phyloP scores from a whole-genome alignment of 2,329 filamentous ascomycete species.

The Arthrinium puccinioides region DNA sequence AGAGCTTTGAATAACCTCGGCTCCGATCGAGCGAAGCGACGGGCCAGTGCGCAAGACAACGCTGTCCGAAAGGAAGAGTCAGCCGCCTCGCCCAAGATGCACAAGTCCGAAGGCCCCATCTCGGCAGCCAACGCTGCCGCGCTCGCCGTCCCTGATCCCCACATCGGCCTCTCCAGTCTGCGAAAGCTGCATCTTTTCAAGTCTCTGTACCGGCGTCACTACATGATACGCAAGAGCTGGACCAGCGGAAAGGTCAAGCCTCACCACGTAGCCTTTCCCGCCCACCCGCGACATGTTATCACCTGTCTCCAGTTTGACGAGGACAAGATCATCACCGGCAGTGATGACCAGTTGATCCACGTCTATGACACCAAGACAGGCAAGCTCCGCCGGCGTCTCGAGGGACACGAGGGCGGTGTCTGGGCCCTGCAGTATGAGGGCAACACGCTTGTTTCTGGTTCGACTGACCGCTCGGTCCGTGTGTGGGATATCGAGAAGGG shows the following conservation, averaged over 20 bases:
- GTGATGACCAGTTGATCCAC: slow-evolving; percentile 95
- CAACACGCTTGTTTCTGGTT: slow-evolving; percentile 90
- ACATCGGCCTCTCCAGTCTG: slow-evolving; percentile 70
- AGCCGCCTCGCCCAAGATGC: slow-evolving; percentile 35
- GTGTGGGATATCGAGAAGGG: slow-evolving; percentile 98
- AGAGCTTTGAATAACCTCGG: slow-evolving; percentile 37
- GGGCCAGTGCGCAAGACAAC: slow-evolving; percentile 40
- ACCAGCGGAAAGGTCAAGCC: slow-evolving; percentile 80
- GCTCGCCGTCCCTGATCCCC: slow-evolving; percentile 71
- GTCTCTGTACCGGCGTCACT: slow-evolving; percentile 86
- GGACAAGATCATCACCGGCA: slow-evolving; percentile 96
- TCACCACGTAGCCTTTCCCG: slow-evolving; percentile 89
- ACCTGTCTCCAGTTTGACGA: slow-evolving; percentile 97
- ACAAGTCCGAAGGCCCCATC: slow-evolving; percentile 72
- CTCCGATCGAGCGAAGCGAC: slow-evolving; percentile 43
- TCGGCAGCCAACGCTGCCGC: slow-evolving; percentile 83
- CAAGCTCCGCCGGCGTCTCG: slow-evolving; percentile 71
- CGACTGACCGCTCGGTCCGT: slow-evolving; percentile 94
- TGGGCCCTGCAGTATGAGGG: slow-evolving; percentile 97
- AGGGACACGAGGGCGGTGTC: slow-evolving; percentile 93
- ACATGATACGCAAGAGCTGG: slow-evolving; percentile 88
- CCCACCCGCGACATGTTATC: slow-evolving; percentile 91
- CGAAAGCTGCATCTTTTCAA: slow-evolving; percentile 90
- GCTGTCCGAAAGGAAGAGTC: slow-evolving; percentile 24
- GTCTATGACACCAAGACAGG: slow-evolving; percentile 97